Percentiles rank a stretch among this genome's conserved stretches.
Conservation (phyloP, 306 rosid genomes). For the Mimosa pudica region DNA sequence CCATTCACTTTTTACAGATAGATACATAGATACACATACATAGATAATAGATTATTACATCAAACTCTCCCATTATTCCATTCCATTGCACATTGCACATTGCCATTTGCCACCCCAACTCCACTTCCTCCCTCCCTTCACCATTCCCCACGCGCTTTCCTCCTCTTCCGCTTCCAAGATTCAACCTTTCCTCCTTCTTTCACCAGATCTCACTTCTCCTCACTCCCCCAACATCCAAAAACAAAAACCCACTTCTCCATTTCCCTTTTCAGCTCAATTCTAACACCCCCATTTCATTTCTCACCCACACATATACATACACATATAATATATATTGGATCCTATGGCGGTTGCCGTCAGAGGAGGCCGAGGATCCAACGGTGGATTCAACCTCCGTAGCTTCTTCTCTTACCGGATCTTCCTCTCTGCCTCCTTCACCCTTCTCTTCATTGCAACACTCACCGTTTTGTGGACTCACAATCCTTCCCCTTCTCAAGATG, state of each 20-base stretch:
- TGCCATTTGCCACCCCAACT: constrained; percentile 7
- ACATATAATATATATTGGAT: constrained; percentile 10
- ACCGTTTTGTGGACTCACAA: constrained; percentile 70
- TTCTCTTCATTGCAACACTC: constrained; percentile 89
- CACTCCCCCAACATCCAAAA: constrained; percentile 7
- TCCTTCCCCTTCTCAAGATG: constrained; percentile 64
- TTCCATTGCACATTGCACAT: too few species aligned
- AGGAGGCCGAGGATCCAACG: constrained; percentile 66
- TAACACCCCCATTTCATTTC: neutral
- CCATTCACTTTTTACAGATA: neutral
- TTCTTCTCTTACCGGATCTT: constrained; percentile 96
- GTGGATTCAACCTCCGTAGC: constrained; percentile 71
- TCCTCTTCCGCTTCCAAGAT: neutral
- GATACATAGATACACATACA: too few species aligned
- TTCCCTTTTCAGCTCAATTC: neutral
- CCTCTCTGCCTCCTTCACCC: constrained; percentile 86
- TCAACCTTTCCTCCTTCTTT: neutral
- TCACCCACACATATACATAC: neutral
- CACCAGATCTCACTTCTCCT: neutral
- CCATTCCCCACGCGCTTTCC: neutral
- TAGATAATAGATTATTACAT: too few species aligned
- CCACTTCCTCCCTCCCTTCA: neutral
- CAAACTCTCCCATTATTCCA: too few species aligned
- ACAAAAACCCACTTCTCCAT: neutral
- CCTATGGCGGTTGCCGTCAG: constrained; percentile 90